phyloP scores from a whole-genome alignment of 116 monocot genomes.

The Dioscorea cayenensis region DNA sequence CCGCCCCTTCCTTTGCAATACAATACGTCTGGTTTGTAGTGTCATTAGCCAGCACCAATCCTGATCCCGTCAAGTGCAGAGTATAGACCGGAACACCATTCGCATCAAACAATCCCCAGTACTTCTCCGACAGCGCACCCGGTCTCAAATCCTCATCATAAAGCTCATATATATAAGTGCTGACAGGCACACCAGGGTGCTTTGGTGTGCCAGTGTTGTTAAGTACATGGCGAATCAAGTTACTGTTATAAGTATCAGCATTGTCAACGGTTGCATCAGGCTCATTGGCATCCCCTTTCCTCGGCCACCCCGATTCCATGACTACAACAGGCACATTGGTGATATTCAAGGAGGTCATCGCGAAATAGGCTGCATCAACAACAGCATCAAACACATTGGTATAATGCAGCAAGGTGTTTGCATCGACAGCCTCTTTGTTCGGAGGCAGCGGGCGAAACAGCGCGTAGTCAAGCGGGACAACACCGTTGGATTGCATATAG shows the following conservation, averaged over 20 bases:
- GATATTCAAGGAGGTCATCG: slow-evolving; percentile 83
- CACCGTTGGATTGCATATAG: slow-evolving; percentile 88
- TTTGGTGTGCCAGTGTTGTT: slow-evolving; percentile 91
- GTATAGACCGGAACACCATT: slow-evolving; percentile 67
- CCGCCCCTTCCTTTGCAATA: slow-evolving; percentile 63
- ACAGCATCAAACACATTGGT: slow-evolving; percentile 95
- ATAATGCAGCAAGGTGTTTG: slow-evolving; percentile 97
- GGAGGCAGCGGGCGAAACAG: slow-evolving; percentile 94
- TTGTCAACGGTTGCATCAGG: slow-evolving; percentile 87
- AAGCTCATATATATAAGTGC: slow-evolving; percentile 87
- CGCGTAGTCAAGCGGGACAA: slow-evolving; percentile 86
- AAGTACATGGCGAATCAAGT: slow-evolving; percentile 74
- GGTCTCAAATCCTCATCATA: slow-evolving; percentile 93
- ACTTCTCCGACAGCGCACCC: slow-evolving; percentile 68
- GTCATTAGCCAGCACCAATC: slow-evolving; percentile 79
- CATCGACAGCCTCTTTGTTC: slow-evolving; percentile 90
- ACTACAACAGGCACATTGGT: slow-evolving; percentile 85
- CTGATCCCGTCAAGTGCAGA: slow-evolving; percentile 71
- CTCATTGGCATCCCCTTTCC: slow-evolving; percentile 75
- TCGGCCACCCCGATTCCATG: slow-evolving; percentile 94
- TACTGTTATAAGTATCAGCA: slow-evolving; percentile 92
- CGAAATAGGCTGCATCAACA: slow-evolving; percentile 91
- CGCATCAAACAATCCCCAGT: slow-evolving; percentile 80
- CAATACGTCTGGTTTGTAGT: slow-evolving; percentile 88
- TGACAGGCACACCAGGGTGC: slow-evolving; percentile 72